Evolutionary conservation across 225 moss, liverwort and hornwort species (phyloP).

Genomic region (Neckera pumila): DNA sequence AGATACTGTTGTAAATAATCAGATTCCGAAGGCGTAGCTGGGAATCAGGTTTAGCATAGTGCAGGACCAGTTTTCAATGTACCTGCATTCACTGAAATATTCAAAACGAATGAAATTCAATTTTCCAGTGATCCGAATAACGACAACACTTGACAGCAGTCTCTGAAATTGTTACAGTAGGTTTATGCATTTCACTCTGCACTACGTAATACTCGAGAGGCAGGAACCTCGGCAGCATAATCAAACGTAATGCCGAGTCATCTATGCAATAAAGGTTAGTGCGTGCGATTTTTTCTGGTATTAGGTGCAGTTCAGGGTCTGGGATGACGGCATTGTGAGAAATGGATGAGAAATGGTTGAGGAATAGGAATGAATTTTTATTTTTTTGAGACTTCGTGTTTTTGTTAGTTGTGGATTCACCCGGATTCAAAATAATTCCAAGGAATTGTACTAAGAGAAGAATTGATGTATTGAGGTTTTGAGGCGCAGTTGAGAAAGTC

Average conservation of each 20-base stretch:
- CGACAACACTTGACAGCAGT: neutral
- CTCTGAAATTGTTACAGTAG: neutral
- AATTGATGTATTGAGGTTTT: neutral
- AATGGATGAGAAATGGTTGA: neutral
- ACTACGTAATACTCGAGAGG: neutral
- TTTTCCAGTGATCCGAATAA: neutral
- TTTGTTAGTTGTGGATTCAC: no score
- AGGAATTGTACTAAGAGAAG: neutral
- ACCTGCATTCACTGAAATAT: neutral
- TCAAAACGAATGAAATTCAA: neutral
- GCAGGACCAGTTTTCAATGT: neutral
- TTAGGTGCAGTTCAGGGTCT: neutral
- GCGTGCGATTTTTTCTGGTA: neutral
- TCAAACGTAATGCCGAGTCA: neutral
- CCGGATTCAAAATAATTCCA: neutral
- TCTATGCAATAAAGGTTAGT: neutral
- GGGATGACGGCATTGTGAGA: neutral
- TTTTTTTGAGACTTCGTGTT: neutral
- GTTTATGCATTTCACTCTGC: no score
- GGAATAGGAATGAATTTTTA: neutral
- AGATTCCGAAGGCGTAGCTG: neutral
- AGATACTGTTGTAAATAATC: neutral
- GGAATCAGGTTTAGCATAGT: neutral
- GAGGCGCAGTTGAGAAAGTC: neutral
- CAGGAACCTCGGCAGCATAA: neutral